Base-by-base conservation (phyloP, 345 rosid species). In the Syzygium oleosum region DNA sequence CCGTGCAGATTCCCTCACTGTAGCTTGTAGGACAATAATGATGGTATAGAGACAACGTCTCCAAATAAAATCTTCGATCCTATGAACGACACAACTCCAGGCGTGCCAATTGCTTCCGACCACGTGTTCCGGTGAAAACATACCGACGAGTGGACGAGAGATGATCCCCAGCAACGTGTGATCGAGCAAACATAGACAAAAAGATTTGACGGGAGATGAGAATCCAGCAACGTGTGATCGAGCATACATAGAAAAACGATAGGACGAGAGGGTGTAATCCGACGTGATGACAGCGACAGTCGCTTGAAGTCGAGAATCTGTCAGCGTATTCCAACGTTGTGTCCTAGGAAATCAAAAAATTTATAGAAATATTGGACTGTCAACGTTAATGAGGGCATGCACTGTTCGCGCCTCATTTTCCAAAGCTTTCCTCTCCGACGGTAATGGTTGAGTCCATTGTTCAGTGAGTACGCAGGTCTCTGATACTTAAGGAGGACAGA, bases 1-100 rank as follows among this genome's bases (percentile, higher is more conserved):
- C 38, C 38, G 38, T 29, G 9, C n/a, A 29, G 10, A 63, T 63
- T 63, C 19, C 38, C 9, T 7, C 19, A 0, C 0, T 63, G 2
- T 63, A 63, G 38, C 31, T 63, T 63, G 38, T 19, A 16, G 9
- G 38, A 63, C 19, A 14, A 63, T 14, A 29, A 63, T 63, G 77
- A 63, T 63, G 19, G 9, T 3, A 29, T 14, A 63, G 77, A 59
- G 68, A 59, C 16, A 59, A 12, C 31, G 7, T 59, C 34, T 27
- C 17, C 68, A 5, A 27, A 12, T 27, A 59, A 59, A 27, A 59
- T 59, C 34, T 59, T 59, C 2, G 68, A 59, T 59, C 68, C 34
- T 27, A 27, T 25, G 68, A 59, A 12, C 34, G 31, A 59, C 31
- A 27, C 4, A 29, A 59, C 68, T 59, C 14, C 34, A 23, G 2